Evolutionary conservation across 129 eudicot genomes (phyloP).

Genomic region (Flaveria sonorensis): DNA sequence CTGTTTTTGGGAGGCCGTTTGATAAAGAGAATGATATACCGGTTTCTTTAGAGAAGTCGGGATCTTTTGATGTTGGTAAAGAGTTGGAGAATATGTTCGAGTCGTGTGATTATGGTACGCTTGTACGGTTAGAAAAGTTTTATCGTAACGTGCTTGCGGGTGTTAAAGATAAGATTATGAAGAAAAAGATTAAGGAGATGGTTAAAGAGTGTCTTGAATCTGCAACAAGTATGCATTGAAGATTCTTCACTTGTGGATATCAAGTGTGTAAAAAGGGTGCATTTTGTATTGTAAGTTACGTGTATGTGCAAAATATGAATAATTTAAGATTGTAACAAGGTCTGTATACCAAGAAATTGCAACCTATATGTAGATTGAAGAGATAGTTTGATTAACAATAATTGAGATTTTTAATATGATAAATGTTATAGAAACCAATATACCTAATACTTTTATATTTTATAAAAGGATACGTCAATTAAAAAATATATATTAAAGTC

Average conservation of each 20-base stretch:
- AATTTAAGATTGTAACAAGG: not conserved
- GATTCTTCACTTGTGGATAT: not conserved
- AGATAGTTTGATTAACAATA: no score
- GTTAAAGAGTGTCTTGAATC: slow-evolving; percentile 59
- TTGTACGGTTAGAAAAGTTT: slow-evolving; percentile 67
- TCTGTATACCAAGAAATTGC: not conserved
- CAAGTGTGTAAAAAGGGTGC: not conserved
- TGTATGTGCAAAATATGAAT: not conserved
- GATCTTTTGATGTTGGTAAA: slow-evolving; percentile 56
- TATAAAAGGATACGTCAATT: no score
- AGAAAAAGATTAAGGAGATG: slow-evolving; percentile 64
- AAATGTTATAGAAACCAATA: no score
- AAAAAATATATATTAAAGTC: no score
- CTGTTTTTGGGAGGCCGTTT: slow-evolving; percentile 71
- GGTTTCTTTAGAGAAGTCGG: slow-evolving; percentile 37
- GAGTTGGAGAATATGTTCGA: slow-evolving; percentile 90
- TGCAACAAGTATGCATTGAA: slow-evolving; percentile 23
- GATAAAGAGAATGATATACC: slow-evolving; percentile 59
- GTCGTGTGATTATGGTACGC: slow-evolving; percentile 54
- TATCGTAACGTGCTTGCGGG: slow-evolving; percentile 68
- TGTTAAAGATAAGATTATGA: slow-evolving; percentile 80
- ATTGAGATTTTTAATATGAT: no score
- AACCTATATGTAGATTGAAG: no score
- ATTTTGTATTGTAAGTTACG: slow-evolving; percentile 4
- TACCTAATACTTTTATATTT: no score